Evolutionary conservation across 345 rosid species (phyloP), one percentile per base, ranked within the genome.

Genomic region (Anacardium occidentale): DNA sequence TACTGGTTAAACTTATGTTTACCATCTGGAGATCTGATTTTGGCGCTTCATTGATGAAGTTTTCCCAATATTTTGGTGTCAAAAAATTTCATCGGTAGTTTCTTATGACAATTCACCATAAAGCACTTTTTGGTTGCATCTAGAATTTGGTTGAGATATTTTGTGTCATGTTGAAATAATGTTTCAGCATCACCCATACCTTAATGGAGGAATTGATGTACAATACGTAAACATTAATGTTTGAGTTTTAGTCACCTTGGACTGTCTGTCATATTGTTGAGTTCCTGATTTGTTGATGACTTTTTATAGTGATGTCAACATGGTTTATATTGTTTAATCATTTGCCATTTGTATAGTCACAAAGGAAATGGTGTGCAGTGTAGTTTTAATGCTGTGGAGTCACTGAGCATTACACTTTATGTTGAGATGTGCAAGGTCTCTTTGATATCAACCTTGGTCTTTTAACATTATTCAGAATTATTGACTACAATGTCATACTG

Each of bases 221-320:
- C n/a, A 52, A 34, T 22, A 12, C 20, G 61, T 12, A 68, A n/a
- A 26, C 21, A n/a, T 14, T 37, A 17, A 10, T 68, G 3, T 34
- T 56, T 13, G 34, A 29, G 7, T 68, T n/a, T 37, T 22, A 11
- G 71, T 40, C n/a, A 20, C 47, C 59, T 67, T 67, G 58, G 20
- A 14, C 24, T 47, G 25, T 44, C 21, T 17, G 45, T 52, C 24
- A 29, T 4, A n/a, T 6, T 26, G 6, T 26, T 47, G 2, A 25
- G 65, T 58, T 37, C 45, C 58, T 70, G 73, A 58, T 45, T 18
- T 47, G 50, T 42, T 70, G 55, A 57, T 26, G n/a, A 45, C 17
- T 2, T 58, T 58, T 51, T 56, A 12, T n/a, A 52, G 0, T 40
- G 62, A 12, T 53, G 34, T 26, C 22, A 4, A 48, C 4, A 26